A percentile compares a stretch with the other conserved stretches of the same genome.
Evolutionary conservation across 257 asterid genomes (phyloP).

Genomic region (Paulownia fortunei): DNA sequence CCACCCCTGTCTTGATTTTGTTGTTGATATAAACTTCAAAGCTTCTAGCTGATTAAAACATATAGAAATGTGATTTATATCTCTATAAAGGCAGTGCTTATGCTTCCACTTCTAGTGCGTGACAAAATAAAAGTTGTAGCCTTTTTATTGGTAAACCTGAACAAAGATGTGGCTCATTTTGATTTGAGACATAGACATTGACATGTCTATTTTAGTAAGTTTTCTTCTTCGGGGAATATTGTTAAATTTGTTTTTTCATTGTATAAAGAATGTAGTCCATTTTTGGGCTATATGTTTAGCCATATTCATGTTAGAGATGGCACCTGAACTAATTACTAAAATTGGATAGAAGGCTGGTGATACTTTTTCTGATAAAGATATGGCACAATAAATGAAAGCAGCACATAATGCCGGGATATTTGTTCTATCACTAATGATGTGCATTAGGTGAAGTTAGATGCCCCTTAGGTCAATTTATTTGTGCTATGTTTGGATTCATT

Average conservation of each 20-base stretch:
- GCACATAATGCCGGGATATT: neutral
- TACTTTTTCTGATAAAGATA: neutral
- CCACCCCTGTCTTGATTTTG: neutral
- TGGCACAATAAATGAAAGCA: neutral
- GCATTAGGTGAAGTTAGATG: neutral
- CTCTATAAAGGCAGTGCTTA: neutral
- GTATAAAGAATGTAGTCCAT: neutral
- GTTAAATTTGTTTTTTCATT: neutral
- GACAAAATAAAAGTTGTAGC: neutral
- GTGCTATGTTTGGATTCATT: no score
- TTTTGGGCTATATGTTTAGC: neutral
- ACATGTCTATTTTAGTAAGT: neutral
- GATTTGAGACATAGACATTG: neutral
- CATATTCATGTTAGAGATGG: neutral
- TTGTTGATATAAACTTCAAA: slow-evolving; percentile 1
- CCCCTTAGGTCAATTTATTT: neutral
- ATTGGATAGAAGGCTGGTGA: neutral
- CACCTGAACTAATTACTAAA: neutral
- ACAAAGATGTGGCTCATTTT: neutral
- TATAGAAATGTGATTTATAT: neutral
- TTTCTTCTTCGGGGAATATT: neutral
- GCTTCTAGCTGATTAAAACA: neutral
- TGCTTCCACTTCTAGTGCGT: neutral
- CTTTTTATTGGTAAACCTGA: neutral
- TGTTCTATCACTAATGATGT: neutral